A percentile compares a stretch with the other conserved stretches of the same genome.
Conservation (phyloP, 257 asterid species). For the Lantana camara region DNA sequence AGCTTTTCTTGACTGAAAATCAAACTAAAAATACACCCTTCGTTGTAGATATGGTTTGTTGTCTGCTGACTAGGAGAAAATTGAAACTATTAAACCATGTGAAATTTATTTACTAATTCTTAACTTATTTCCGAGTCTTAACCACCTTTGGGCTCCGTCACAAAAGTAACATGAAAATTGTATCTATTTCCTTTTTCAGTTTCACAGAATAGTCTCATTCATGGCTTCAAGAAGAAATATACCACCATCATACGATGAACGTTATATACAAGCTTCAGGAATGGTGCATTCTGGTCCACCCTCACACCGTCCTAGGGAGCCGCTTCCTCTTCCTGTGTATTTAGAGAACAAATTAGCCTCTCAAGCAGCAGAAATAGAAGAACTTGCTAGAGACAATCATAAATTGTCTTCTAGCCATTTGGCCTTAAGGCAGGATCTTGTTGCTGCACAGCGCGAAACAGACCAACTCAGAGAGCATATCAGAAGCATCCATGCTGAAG, state of each 20-base stretch:
- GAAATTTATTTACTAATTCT: neutral
- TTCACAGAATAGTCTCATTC: slow-evolving; percentile 16
- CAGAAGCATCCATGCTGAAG: slow-evolving; percentile 63
- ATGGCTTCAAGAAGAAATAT: slow-evolving; percentile 70
- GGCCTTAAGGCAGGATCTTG: slow-evolving; percentile 64
- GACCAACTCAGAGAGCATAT: slow-evolving; percentile 63
- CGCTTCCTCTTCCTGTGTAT: slow-evolving; percentile 35
- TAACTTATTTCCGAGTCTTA: slow-evolving; percentile 10
- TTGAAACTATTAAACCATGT: neutral
- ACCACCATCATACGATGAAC: slow-evolving; percentile 51
- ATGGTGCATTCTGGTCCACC: slow-evolving; percentile 39
- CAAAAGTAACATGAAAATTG: neutral
- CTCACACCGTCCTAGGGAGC: slow-evolving; percentile 40
- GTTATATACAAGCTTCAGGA: slow-evolving; percentile 39
- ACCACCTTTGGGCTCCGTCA: neutral
- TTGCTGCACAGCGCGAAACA: slow-evolving; percentile 56
- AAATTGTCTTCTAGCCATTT: slow-evolving; percentile 60
- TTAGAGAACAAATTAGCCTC: slow-evolving; percentile 50
- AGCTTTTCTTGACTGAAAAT: neutral
- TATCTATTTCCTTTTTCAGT: slow-evolving; percentile 20
- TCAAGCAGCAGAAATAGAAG: slow-evolving; percentile 63
- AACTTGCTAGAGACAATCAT: slow-evolving; percentile 65
- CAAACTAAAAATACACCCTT: neutral
- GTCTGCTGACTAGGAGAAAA: neutral
- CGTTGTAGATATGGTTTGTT: neutral